phyloP scores from a whole-genome alignment of 805 yeast species.

The Dipodascus albidus region DNA sequence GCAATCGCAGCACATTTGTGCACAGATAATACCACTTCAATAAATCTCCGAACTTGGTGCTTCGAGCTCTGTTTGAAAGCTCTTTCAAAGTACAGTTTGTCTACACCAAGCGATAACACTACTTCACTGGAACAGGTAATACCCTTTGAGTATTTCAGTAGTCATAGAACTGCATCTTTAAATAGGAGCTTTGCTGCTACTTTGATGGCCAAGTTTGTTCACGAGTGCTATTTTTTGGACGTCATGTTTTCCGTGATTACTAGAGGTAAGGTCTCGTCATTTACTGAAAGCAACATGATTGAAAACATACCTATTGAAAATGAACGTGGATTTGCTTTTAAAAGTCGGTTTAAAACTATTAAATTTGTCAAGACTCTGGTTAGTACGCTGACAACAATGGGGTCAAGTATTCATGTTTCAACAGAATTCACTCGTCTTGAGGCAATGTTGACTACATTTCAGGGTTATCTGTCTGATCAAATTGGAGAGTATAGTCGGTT shows the following conservation, averaged over 20 bases:
- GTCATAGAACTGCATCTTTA: neutral
- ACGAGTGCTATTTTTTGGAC: neutral
- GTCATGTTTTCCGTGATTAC: neutral
- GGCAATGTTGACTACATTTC: neutral
- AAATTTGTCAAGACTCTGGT: neutral
- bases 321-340: neutral
- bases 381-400: neutral
- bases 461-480: constrained; percentile 2
- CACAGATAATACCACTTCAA: neutral
- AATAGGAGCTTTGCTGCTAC: neutral
- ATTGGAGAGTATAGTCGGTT: neutral
- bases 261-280: neutral
- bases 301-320: neutral
- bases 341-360: neutral
- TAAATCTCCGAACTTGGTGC: neutral
- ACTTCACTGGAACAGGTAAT: neutral
- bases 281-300: neutral
- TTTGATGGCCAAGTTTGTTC: neutral
- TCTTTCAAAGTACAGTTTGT: neutral
- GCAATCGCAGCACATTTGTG: neutral
- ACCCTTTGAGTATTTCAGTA: neutral
- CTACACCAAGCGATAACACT: neutral
- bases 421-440: neutral
- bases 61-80: neutral
- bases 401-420: neutral